Evolutionary conservation across 2,329 filamentous ascomycete genomes (phyloP), one percentile per base, ranked within the genome.

Genomic region (Fusarium austroafricanum): DNA sequence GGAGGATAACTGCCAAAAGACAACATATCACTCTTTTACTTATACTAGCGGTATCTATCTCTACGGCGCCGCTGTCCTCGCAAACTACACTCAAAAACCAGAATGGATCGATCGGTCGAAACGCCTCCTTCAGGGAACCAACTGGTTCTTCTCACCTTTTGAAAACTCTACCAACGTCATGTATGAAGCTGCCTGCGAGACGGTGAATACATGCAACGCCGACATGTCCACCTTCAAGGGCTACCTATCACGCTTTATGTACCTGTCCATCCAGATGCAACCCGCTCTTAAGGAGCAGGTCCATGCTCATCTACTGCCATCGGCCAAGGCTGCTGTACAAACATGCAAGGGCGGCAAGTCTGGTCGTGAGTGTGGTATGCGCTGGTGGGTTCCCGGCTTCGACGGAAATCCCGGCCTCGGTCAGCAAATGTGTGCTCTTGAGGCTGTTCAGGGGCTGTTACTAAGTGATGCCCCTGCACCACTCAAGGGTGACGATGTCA

Each of bases 161-260:
- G 73, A 80, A 17, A 85, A 87, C 68, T 78, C 83, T 7, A 85
- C 86, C 21, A 80, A 87, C 72, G 79, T 91, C 77, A 88, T 92
- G 85, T 88, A 82, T 73, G 90, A 92, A 77, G 82, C 82, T 43
- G 86, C 87, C n/a, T 92, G 90, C 79, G 90, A 92, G 76, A 79
- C 77, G 6, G 77, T 81, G 60, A 78, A 79, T 52, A 81, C 74
- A 1, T 93, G 90, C 73, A 86, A 87, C 74, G 82, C 79, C 49
- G 89, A 92, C 76, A 88, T 89, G 83, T 85, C 83, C 70, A 87
- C 86, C 10, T 91, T 90, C 84, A 93, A 92, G 79, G 89, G 84
- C 42, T 90, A 89, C 75, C 82, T 91, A 29, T 82, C 88, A 26
- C 87, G 89, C 55, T 90, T 89, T 79, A 85, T 90, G 80, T 89